Base-by-base conservation (phyloP, 768 basidiomycete species). In the Russula foetens region DNA sequence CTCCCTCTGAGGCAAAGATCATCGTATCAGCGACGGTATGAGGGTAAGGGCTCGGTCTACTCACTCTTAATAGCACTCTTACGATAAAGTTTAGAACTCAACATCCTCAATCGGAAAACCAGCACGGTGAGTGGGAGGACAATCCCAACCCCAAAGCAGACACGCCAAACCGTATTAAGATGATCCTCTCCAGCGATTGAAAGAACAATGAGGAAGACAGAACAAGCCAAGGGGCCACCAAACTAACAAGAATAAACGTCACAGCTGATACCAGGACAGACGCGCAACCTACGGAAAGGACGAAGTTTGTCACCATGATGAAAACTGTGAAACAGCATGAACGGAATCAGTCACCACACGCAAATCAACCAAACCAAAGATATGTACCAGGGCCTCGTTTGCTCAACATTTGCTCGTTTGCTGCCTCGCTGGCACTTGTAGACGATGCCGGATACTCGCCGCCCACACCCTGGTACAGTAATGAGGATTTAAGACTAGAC, bases 361-460 rank as follows among this genome's bases (percentile, higher is more conserved):
- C 12, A 17, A 66, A 31, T 24, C 48, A 33, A 43, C 8, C 4
- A 19, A 31, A 33, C 51, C 19, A 59, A 56, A n/a, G 21, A 66
- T 66, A 5, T n/a, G n/a, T 65, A 83, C 83, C 74, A 64, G 84
- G 84, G 1, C 88, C 88, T 39, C 87, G 79, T 54, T 76, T 70
- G 64, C 77, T 75, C 29, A 80, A 56, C 71, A 81, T 81, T 66
- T 79, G 82, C 71, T 90, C 86, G 67, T 90, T 89, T 19, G 87
- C 85, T 31, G 86, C 81, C 70, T 90, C 88, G 31, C 79, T 81
- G 5, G 87, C 86, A 44, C 80, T 80, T 0, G 85, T 84, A 0
- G 83, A 84, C 7, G 83, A 85, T 7, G 84, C 85, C 0, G 88
- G 87, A 70, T 90, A 90, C 73, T 90, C 87, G 26, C 87, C 87